A percentile compares a stretch with the other conserved stretches of the same genome.
phyloP scores from a whole-genome alignment of 257 asterid genomes.

The Plectranthus barbatus region DNA sequence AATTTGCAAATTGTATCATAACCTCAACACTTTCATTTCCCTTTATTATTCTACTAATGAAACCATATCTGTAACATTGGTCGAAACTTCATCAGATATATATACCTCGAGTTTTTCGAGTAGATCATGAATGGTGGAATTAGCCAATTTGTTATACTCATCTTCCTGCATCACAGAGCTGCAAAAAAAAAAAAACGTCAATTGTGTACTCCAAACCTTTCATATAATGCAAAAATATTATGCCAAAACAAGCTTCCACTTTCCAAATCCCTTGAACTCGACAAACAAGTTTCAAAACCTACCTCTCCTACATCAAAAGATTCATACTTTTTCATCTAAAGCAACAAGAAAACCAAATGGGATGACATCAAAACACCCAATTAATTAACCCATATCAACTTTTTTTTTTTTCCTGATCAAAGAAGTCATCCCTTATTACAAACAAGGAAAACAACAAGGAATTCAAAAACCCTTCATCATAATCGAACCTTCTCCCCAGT shows the following conservation, averaged over 20 bases:
- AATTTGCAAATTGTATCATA: background rate
- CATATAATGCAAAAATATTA: background rate
- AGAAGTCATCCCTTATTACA: background rate
- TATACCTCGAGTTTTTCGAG: slow-evolving; percentile 38
- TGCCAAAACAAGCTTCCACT: background rate
- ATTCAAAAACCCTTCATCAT: background rate
- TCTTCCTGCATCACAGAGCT: slow-evolving; percentile 71
- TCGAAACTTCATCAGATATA: background rate
- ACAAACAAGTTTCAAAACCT: background rate
- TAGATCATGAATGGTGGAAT: slow-evolving; percentile 69
- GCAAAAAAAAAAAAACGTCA: slow-evolving; percentile 21
- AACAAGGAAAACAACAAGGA: background rate
- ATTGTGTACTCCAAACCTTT: slow-evolving; percentile 9
- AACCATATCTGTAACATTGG: background rate
- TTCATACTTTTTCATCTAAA: background rate
- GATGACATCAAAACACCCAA: background rate
- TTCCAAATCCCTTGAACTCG: background rate
- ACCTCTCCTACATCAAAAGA: background rate
- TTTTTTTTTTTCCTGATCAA: background rate
- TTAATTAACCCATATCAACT: background rate
- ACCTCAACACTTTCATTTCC: background rate
- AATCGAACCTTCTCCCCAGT: background rate
- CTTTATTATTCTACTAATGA: background rate
- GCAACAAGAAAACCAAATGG: background rate
- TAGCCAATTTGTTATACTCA: slow-evolving; percentile 70